phyloP scores from a whole-genome alignment of 73 alveolate genomes.

The Blepharisma japonicum region DNA sequence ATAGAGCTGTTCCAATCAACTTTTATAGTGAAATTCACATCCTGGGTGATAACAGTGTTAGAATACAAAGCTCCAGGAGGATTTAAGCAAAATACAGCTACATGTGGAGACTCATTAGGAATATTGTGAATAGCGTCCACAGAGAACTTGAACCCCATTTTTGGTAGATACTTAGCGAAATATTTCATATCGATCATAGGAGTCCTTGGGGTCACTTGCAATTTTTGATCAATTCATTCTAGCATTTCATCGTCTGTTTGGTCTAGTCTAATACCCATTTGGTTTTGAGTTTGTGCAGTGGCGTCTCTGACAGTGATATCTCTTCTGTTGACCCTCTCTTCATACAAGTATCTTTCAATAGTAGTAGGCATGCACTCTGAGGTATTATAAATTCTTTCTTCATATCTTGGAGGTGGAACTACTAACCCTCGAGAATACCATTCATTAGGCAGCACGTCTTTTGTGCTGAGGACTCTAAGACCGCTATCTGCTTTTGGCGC shows the following conservation, averaged over 20 bases:
- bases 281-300: constrained; percentile 26
- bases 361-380: constrained; percentile 46
- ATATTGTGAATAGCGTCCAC: constrained; percentile 75
- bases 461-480: constrained; percentile 54
- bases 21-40: constrained; percentile 42
- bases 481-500: constrained; percentile 80
- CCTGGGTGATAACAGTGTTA: constrained; percentile 27
- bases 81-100: constrained; percentile 48
- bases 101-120: constrained; percentile 52
- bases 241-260: constrained; percentile 35
- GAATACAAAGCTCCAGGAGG: constrained; percentile 58
- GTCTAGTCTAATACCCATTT: constrained; percentile 26
- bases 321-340: constrained; percentile 52
- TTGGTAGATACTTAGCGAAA: constrained; percentile 51
- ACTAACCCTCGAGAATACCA: constrained; percentile 66
- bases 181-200: constrained; percentile 44
- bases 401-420: constrained; percentile 75
- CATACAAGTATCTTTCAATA: constrained; percentile 59
- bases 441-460: constrained; percentile 57
- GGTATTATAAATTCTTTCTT: constrained; percentile 59
- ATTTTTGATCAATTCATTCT: constrained; percentile 38
- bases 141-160: constrained; percentile 72
- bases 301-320: constrained; percentile 44
- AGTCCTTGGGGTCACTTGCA: constrained; percentile 45
- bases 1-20: constrained; percentile 45